Conservation (phyloP, 257 asterid species). For the Scutellaria barbata region DNA sequence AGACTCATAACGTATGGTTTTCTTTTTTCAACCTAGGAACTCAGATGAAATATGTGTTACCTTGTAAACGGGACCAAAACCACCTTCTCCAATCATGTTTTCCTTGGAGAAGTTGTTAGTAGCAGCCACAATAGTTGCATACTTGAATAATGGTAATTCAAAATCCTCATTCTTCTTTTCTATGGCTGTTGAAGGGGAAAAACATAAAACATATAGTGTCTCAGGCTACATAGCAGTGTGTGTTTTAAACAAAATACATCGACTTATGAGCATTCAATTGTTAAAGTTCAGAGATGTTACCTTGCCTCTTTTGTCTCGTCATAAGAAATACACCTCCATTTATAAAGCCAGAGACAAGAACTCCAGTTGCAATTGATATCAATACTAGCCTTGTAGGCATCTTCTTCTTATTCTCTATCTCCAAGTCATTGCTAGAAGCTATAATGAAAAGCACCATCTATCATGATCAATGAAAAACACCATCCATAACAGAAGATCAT, state of each 20-base stretch:
- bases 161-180: slow-evolving; percentile 22
- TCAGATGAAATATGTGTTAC: slow-evolving; percentile 25
- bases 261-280: background rate
- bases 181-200: slow-evolving; percentile 1
- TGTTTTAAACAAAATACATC: background rate
- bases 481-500: no score
- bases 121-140: slow-evolving; percentile 39
- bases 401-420: slow-evolving; percentile 20
- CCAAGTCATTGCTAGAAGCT: slow-evolving; percentile 7
- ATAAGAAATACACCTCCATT: background rate
- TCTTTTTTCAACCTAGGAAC: background rate
- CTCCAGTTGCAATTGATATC: slow-evolving; percentile 27
- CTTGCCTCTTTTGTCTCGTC: slow-evolving; percentile 26
- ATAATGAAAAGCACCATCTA: background rate
- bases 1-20: background rate
- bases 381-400: slow-evolving; percentile 21
- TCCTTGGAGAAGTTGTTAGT: slow-evolving; percentile 43
- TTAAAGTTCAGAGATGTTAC: slow-evolving; percentile 1
- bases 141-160: slow-evolving; percentile 43
- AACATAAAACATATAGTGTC: background rate
- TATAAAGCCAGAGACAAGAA: slow-evolving; percentile 25
- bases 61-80: slow-evolving; percentile 58
- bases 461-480: background rate
- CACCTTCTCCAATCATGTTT: slow-evolving; percentile 45
- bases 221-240: background rate